phyloP scores from a whole-genome alignment of 2,329 filamentous ascomycete genomes.

The Calonectria pseudoturangicola region DNA sequence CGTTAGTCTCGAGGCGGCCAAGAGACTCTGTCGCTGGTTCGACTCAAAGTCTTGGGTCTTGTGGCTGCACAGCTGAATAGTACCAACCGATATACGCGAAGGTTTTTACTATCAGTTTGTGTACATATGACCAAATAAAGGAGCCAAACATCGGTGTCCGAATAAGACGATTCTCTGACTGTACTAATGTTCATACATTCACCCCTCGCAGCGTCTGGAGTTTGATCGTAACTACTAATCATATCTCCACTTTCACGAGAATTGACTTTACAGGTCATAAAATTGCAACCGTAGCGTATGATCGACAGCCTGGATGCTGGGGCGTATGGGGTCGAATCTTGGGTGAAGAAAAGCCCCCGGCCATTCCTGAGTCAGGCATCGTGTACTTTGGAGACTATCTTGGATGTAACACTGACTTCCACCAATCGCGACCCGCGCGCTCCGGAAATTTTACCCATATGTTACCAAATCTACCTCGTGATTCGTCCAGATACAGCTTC shows the following conservation, averaged over 20 bases:
- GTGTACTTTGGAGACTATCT: too few relatives aligned
- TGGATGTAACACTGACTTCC: too few relatives aligned
- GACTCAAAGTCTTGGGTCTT: not conserved
- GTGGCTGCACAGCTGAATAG: not conserved
- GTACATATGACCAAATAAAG: constrained; percentile 3
- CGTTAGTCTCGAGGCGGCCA: not conserved
- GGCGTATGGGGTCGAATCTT: not conserved
- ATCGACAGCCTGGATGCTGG: not conserved
- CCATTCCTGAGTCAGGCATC: too few relatives aligned
- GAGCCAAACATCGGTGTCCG: too few relatives aligned
- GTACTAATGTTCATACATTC: not conserved
- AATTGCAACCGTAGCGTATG: not conserved
- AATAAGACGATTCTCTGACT: not conserved
- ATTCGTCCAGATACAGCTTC: too few relatives aligned
- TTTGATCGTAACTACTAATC: not conserved
- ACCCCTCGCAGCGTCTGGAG: not conserved
- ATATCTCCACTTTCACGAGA: not conserved
- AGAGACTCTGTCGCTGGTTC: not conserved
- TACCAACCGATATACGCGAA: not conserved
- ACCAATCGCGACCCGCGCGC: too few relatives aligned
- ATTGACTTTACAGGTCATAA: not conserved
- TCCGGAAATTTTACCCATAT: too few relatives aligned
- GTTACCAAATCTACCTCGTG: too few relatives aligned
- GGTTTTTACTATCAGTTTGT: not conserved
- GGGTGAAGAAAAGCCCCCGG: too few relatives aligned